phyloP scores from a whole-genome alignment of 768 basidiomycete genomes.

The Lentinus tigrinus region DNA sequence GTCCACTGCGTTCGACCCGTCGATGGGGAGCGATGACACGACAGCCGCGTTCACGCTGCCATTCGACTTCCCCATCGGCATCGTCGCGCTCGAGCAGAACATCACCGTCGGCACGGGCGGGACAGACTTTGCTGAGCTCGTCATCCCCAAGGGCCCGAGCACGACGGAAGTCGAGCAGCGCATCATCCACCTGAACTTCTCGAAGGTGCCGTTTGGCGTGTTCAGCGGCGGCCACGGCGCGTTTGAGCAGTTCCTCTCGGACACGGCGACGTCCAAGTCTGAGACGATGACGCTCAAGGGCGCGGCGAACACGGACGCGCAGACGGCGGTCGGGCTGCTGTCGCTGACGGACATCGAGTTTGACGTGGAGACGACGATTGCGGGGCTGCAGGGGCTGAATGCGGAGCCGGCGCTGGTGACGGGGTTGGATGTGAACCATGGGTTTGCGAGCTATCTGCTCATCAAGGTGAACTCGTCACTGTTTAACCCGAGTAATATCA shows the following conservation, averaged over 20 bases:
- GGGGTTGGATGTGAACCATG: conserved; percentile 65
- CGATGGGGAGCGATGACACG: conserved; percentile 57
- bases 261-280: conserved; percentile 48
- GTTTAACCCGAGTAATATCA: conserved; percentile 59
- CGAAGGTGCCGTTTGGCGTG: conserved; percentile 59
- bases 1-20: conserved; percentile 54
- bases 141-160: conserved; percentile 54
- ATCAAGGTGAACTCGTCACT: conserved; percentile 62
- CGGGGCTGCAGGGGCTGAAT: conserved; percentile 63
- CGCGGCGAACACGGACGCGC: conserved; percentile 49
- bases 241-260: conserved; percentile 64
- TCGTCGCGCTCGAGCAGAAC: conserved; percentile 58
- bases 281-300: conserved; percentile 55
- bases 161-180: conserved; percentile 62
- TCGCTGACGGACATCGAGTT: conserved; percentile 57
- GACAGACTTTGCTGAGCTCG: conserved; percentile 56
- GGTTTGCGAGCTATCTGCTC: conserved; percentile 63
- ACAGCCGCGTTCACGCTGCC: conserved; percentile 66
- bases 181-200: conserved; percentile 60
- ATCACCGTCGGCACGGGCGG: conserved; percentile 53
- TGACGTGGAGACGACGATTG: conserved; percentile 54
- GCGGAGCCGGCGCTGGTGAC: conserved; percentile 55
- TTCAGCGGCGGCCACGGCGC: conserved; percentile 44
- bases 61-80: conserved; percentile 69
- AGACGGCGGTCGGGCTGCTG: conserved; percentile 65